A percentile compares a stretch with the other conserved stretches of the same genome.
Evolutionary conservation across 805 yeast species (phyloP).

Genomic region (Pichia ethanolica): DNA sequence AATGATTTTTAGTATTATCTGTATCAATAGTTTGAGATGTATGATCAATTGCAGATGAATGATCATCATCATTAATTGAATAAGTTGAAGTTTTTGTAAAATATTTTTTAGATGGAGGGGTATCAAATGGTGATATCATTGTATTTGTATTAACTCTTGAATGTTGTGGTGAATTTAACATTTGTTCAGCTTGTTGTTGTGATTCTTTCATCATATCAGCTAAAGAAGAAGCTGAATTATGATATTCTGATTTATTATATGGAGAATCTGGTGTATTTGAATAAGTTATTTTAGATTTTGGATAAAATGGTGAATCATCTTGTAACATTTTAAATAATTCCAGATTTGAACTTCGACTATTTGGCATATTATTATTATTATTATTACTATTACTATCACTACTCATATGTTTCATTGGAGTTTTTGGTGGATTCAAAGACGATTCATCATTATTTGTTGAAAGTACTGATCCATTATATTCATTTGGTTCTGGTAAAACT

Average conservation of each 20-base stretch:
- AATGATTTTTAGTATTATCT: background rate
- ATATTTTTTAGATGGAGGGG: constrained; percentile 8
- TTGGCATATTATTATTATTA: background rate
- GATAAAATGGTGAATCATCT: constrained; percentile 28
- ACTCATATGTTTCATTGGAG: constrained; percentile 5
- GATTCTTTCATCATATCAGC: background rate
- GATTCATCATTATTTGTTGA: background rate
- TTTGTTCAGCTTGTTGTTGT: background rate
- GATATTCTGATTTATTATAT: constrained; percentile 5
- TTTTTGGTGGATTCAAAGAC: background rate
- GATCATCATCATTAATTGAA: background rate
- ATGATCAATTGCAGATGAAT: background rate
- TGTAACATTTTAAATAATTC: constrained; percentile 17
- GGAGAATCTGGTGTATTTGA: constrained; percentile 21
- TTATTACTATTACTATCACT: too few relatives aligned
- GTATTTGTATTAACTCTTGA: background rate
- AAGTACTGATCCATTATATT: background rate
- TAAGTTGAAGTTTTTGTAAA: too few relatives aligned
- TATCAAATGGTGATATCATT: constrained; percentile 12
- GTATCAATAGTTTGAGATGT: background rate
- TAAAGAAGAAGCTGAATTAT: background rate
- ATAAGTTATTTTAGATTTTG: constrained; percentile 18
- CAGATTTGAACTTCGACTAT: background rate
- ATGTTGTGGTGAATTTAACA: background rate
- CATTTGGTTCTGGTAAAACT: constrained; percentile 18